phyloP scores from a whole-genome alignment of 257 asterid species.

The Jaltomata sinuosa region DNA sequence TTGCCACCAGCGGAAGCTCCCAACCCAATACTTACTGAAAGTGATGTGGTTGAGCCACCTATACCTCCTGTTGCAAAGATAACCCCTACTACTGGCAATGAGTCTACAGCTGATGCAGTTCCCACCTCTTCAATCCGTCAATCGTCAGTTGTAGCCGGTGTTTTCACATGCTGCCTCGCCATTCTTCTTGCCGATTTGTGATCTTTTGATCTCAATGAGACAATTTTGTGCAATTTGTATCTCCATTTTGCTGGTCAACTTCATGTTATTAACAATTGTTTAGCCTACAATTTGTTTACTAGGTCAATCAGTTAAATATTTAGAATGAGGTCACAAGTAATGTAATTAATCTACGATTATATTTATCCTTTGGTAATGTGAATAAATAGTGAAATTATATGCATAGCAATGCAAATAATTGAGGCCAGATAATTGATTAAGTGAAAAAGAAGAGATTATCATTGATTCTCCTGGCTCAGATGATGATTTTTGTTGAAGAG shows the following conservation, averaged over 20 bases:
- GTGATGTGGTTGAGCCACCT: constrained; percentile 56
- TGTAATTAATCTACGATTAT: not conserved
- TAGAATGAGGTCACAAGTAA: too few relatives aligned
- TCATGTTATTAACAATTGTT: not conserved
- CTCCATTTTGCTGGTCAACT: not conserved
- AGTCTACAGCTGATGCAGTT: constrained; percentile 25
- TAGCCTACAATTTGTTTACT: not conserved
- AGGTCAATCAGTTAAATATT: not conserved
- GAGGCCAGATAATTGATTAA: too few relatives aligned
- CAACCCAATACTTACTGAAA: constrained; percentile 37
- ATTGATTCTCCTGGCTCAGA: too few relatives aligned
- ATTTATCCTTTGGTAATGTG: not conserved
- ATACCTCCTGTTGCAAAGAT: constrained; percentile 45
- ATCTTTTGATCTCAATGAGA: constrained; percentile 13
- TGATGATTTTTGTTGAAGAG: too few relatives aligned
- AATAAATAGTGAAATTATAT: not conserved
- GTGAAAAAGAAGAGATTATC: too few relatives aligned
- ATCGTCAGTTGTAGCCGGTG: constrained; percentile 27
- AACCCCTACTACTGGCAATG: constrained; percentile 18
- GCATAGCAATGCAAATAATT: too few relatives aligned
- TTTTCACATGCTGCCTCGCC: constrained; percentile 25
- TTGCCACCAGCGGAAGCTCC: constrained; percentile 79
- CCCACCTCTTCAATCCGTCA: constrained; percentile 33
- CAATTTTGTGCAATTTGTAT: not conserved
- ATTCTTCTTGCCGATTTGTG: constrained; percentile 29